phyloP scores from a whole-genome alignment of 345 rosid species.

The Moricandia arvensis region DNA sequence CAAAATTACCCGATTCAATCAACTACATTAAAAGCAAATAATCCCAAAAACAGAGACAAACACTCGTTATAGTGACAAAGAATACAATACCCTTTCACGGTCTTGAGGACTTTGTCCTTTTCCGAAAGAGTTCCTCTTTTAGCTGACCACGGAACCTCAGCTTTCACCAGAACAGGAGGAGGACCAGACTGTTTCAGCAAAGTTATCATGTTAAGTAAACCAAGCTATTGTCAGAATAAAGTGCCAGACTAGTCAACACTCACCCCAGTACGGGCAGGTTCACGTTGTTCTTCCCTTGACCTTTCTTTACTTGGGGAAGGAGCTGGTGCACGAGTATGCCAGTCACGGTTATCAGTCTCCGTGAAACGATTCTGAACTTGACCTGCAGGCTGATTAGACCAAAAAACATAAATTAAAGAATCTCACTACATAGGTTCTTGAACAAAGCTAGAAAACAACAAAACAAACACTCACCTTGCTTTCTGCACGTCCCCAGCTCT shows the following conservation, averaged over 20 bases:
- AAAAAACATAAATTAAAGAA: not conserved
- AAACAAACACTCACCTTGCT: conserved; percentile 51
- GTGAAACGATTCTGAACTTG: conserved; percentile 61
- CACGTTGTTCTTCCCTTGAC: conserved; percentile 59
- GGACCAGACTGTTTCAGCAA: conserved; percentile 60
- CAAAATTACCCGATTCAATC: not conserved
- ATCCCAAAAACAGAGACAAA: not conserved
- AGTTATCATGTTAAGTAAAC: conserved; percentile 1
- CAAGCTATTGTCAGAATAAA: not conserved
- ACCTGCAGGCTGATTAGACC: conserved; percentile 42
- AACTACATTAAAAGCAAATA: not conserved
- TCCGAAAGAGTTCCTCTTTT: conserved; percentile 77
- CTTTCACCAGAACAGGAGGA: conserved; percentile 65
- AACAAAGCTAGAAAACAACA: not conserved
- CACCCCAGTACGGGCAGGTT: conserved; percentile 49
- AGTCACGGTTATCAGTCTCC: conserved; percentile 88
- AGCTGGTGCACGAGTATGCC: conserved; percentile 72
- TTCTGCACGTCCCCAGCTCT: conserved; percentile 65
- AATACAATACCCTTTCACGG: conserved; percentile 74
- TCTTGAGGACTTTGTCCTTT: conserved; percentile 75
- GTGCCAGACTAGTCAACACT: not conserved
- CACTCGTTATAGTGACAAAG: not conserved
- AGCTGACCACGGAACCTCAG: conserved; percentile 93
- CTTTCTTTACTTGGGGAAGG: conserved; percentile 63
- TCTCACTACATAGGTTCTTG: not conserved